Base-by-base conservation (phyloP, 1,139 yeast species). In the Kurtzmaniella quercitrusa region DNA sequence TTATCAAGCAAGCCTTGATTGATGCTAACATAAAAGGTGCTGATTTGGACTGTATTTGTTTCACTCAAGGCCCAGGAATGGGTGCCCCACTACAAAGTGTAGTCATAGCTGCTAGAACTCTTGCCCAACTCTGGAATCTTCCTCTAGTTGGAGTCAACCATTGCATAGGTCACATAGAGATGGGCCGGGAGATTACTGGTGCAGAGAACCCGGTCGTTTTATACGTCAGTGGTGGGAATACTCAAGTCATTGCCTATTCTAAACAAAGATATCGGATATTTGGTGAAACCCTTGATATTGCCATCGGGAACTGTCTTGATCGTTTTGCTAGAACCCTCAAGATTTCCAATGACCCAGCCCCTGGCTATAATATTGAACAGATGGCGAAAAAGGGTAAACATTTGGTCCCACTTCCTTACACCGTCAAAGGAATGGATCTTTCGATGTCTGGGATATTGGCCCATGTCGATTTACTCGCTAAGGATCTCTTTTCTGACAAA, bases 31-130 rank as follows among this genome's bases (percentile, higher is more conserved):
- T 89, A n/a, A 68, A 39, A 46, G 74, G 76, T 0, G 42, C 59
- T 1, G 94, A 89, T 42, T 65, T 93, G 23, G 96, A 91, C 62
- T 90, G 95, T 54, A 86, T 93, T 43, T 90, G 97, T 62, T 93
- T 91, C 62, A 93, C 98, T 1, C 95, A 87, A 63, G 99, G 98
- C 3, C 98, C 98, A 0, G 99, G 99, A 1, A 94, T 93, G 98
- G 99, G 98, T 2, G 98, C 98, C 1, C 99, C 98, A 0, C 68
- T 93, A 46, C 96, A 93, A 55, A 82, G 94, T 50, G 97, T 90
- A 34, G 98, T 86, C 2, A 73, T 93, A 39, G 95, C 95, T 1
- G 98, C 98, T 1, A 73, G 99, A 56, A 83, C 97, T 0, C 67
- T 91, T 40, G 73, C 93, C 16, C 81, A 85, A 52, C 60, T 93